Evolutionary conservation across 2,329 filamentous ascomycete genomes (phyloP), one percentile per base, ranked within the genome.

Genomic region (Huntiella decipiens): DNA sequence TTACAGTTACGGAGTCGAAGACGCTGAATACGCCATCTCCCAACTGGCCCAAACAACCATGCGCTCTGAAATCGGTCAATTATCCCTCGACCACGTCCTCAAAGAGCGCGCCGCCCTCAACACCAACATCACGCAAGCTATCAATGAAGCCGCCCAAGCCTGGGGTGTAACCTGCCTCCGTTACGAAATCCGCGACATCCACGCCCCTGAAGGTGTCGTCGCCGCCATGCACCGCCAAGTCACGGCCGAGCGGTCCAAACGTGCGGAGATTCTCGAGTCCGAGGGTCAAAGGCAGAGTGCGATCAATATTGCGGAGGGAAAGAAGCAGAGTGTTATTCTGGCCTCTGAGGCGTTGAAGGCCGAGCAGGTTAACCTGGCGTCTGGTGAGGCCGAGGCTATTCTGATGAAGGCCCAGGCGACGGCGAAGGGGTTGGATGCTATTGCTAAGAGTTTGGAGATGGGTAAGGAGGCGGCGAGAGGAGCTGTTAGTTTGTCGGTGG

Each of bases 211-310:
- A 31, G 81, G 82, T 43, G 91, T 98, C 10, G 88, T 96, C 50
- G 84, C 87, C 56, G 91, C 91, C 56, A 98, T 98, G 91, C 91
- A 98, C 67, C 76, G 91, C 52, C 88, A 96, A 61, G 91, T 98
- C 43, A 96, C 91, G 0, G 91, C 91, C 13, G 91, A 98, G 67
- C 82, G 91, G 37, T 92, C 83, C 57, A 98, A 98, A 73, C 81
- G 91, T 52, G 91, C 91, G 47, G 91, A 98, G 66, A 98, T 98
- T 56, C 71, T 98, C 41, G 91, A 98, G 49, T 94, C 85, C 0
- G 91, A 98, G 60, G 91, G 91, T 64, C 91, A 98, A 65, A 73
- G 91, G 52, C 91, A 98, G 66, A 88, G 80, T 56, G 91, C 91
- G 35, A 98, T 98, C 73, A 98, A 98, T 63, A 95, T 98, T 54